These are phyloP conservation scores for Argentina anserina DNA, from an alignment of 306 rosid genomes.

Conservation along the genomic window DNA sequence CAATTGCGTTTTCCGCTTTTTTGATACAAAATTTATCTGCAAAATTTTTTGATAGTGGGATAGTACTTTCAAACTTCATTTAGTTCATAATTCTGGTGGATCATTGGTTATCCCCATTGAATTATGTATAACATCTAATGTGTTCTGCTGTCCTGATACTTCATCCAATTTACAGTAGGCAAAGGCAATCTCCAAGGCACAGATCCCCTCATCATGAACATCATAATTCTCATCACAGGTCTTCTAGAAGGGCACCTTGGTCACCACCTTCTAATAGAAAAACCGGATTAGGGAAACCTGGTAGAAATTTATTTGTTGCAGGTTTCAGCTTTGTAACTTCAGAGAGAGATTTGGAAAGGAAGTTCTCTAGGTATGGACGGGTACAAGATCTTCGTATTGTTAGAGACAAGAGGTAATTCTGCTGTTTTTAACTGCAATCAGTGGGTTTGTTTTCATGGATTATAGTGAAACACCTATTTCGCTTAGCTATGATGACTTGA, in stretches of 20 bases:
- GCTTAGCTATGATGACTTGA: neutral
- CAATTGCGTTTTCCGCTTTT: neutral
- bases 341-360: slow-evolving; percentile 19
- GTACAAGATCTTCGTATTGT: slow-evolving; percentile 12
- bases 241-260: slow-evolving; percentile 9
- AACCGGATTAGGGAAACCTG: slow-evolving; percentile 16
- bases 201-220: neutral
- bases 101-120: neutral
- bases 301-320: slow-evolving; percentile 16
- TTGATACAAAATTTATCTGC: neutral
- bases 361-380: slow-evolving; percentile 4
- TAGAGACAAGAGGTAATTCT: slow-evolving; percentile 14
- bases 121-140: neutral
- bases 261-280: slow-evolving; percentile 15
- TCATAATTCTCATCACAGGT: neutral
- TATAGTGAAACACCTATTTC: neutral
- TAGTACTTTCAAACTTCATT: neutral
- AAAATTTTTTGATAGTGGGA: neutral
- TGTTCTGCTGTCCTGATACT: neutral
- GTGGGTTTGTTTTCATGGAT: neutral
- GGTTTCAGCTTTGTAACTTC: slow-evolving; percentile 13
- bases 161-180: neutral
- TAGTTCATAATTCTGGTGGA: neutral
- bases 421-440: neutral
- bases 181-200: slow-evolving; percentile 5